These are phyloP conservation scores for Coniochaeta sp. DNA, from an alignment of 2,329 filamentous ascomycete genomes.

Conservation along the genomic window DNA sequence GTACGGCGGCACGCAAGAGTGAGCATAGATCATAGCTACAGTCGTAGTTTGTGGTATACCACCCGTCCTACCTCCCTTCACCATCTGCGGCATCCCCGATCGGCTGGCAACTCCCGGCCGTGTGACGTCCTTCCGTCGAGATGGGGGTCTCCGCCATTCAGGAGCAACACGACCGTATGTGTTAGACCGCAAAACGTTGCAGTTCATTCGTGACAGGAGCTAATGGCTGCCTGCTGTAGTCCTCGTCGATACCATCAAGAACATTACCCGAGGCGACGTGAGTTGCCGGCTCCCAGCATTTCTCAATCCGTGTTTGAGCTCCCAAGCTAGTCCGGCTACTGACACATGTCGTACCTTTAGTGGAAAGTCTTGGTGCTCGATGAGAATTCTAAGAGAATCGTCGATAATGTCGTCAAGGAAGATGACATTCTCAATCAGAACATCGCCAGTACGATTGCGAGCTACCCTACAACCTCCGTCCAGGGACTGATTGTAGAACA, in stretches of 20 bases:
- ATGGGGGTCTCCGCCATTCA: conserved; percentile 84
- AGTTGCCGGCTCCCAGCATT: conserved; percentile 5
- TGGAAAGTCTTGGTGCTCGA: conserved; percentile 97
- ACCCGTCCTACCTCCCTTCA: not conserved
- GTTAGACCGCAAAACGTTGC: not conserved
- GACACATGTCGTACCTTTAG: conserved; percentile 33
- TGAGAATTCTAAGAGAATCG: conserved; percentile 70
- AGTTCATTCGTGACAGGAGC: not conserved
- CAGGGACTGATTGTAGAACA: conserved; percentile 29
- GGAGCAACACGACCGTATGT: conserved; percentile 69
- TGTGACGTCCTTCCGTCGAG: conserved; percentile 28
- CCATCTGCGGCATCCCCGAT: conserved; percentile 4
- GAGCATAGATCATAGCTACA: not conserved
- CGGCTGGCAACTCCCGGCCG: conserved; percentile 6
- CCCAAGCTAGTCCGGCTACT: not conserved
- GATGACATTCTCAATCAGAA: conserved; percentile 97
- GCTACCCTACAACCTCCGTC: not conserved
- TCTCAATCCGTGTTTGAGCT: not conserved
- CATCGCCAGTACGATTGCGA: conserved; percentile 68
- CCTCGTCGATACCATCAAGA: conserved; percentile 65
- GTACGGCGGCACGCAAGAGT: not conserved
- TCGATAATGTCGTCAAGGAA: conserved; percentile 87
- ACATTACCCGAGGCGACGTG: conserved; percentile 77
- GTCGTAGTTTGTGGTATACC: not conserved
- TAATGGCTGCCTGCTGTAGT: conserved; percentile 34